These are phyloP conservation scores for Schoenoplectus tabernaemontani DNA, from an alignment of 202 grass and related monocot species.

Conservation along the genomic window DNA sequence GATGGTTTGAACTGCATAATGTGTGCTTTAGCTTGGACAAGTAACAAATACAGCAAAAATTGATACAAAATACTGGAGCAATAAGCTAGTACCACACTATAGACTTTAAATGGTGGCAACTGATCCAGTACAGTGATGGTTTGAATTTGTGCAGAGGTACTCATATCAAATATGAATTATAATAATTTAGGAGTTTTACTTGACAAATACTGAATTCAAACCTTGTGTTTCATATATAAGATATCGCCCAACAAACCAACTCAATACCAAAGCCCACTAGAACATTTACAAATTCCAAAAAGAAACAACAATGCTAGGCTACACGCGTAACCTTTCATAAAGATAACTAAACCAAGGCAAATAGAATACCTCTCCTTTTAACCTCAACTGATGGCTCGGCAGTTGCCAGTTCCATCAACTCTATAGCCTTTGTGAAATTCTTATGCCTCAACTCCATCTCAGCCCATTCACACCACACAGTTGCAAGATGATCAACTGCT, in stretches of 20 bases:
- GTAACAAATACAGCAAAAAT: background rate
- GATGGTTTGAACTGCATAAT: too few species aligned
- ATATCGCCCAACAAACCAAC: background rate
- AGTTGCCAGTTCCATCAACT: slow-evolving; percentile 81
- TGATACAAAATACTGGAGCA: background rate
- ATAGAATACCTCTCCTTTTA: slow-evolving; percentile 79
- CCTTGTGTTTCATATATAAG: background rate
- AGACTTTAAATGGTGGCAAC: background rate
- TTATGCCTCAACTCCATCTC: slow-evolving; percentile 81
- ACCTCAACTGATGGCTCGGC: slow-evolving; percentile 91
- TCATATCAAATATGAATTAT: background rate
- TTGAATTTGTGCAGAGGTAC: background rate
- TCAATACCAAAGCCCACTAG: background rate
- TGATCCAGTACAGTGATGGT: background rate
- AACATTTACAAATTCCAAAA: background rate
- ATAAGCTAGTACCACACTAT: background rate
- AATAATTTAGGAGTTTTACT: background rate
- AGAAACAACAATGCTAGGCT: background rate
- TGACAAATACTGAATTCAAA: background rate
- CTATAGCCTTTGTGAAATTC: slow-evolving; percentile 78
- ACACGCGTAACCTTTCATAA: background rate
- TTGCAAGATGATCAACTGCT: slow-evolving; percentile 74
- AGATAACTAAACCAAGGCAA: slow-evolving; percentile 11
- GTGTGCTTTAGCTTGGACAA: background rate
- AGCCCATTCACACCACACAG: slow-evolving; percentile 94